Base-by-base conservation (phyloP, 2,329 filamentous ascomycete species). In the Torrubiella hemipterigena region DNA sequence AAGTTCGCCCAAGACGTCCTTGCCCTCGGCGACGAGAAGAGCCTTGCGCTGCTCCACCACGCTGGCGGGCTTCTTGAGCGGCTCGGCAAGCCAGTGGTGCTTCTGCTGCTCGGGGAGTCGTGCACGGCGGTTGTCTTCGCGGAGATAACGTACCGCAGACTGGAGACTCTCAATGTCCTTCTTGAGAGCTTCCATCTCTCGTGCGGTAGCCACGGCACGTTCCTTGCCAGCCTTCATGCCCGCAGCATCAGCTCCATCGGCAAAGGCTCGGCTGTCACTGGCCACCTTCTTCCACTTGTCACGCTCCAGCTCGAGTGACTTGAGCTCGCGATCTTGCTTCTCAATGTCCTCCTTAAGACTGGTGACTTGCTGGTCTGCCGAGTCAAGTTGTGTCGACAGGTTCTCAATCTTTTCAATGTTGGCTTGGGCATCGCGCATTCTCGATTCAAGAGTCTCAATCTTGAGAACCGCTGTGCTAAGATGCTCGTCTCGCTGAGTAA, bases 381-480 rank as follows among this genome's bases (percentile, higher is more conserved):
- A 58, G 29, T 67, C 65, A 16, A 81, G 62, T 43, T 67, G 60
- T 20, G 56, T 57, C 51, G 84, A 79, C 10, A 85, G 63, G 32
- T 75, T 73, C 14, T 63, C 62, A 42, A 85, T 81, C 31, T 68
- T 69, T 30, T 76, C 73, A 11, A 81, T 74, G 55, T 89, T 87
- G 50, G 81, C 76, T 41, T 77, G 75, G 6, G 83, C 82, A 48
- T 93, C 86, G 35, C 78, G 76, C 77, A 91, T 87, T 35, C 84
- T 71, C 7, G 83, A 82, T 53, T 93, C 83, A 22, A 96, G 74
- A 24, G 91, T 83, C 55, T 95, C 89, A 43, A 95, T 93, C 54
- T 91, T 87, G 43, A 95, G 80, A n/a, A 79, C 73, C 16, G 83
- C 71, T 36, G 93, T 89, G 52, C 93, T 86, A 31, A 93, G 73